phyloP scores from a whole-genome alignment of 164 flowering plant genomes.

The Nymphaea colorata region DNA sequence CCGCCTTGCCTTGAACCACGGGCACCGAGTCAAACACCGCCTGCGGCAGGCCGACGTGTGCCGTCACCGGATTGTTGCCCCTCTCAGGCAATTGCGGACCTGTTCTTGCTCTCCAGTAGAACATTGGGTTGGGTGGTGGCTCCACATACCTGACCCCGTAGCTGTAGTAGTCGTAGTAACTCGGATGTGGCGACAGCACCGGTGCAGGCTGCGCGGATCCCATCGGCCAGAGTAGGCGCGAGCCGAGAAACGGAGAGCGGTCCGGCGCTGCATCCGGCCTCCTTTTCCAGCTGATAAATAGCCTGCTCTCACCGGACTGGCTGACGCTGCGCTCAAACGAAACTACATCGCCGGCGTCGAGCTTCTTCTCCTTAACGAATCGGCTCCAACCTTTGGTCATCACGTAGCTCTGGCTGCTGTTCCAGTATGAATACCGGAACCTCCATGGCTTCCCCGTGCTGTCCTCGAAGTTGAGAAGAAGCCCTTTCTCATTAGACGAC shows the following conservation, averaged over 20 bases:
- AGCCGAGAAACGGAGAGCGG: conserved; percentile 6
- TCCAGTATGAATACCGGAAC: conserved; percentile 93
- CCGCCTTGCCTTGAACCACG: conserved; percentile 52
- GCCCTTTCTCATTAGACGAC: conserved; percentile 59
- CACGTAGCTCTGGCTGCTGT: conserved; percentile 98
- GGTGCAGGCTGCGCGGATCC: conserved; percentile 11
- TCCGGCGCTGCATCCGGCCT: conserved; percentile 31
- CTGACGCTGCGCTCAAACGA: conserved; percentile 71
- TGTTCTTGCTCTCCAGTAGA: conserved; percentile 11
- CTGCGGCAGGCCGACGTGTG: background rate
- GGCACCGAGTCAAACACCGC: conserved; percentile 64
- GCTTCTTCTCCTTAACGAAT: conserved; percentile 90
- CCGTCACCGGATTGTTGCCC: background rate
- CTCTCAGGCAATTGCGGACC: conserved; percentile 11
- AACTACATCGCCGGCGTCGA: conserved; percentile 86
- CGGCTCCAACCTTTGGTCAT: conserved; percentile 99
- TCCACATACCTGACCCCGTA: conserved; percentile 16
- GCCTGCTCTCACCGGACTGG: conserved; percentile 32
- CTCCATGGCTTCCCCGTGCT: conserved; percentile 75
- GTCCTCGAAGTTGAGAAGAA: conserved; percentile 76
- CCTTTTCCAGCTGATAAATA: conserved; percentile 81
- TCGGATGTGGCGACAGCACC: conserved; percentile 26
- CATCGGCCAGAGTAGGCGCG: conserved; percentile 5
- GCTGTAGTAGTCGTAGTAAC: conserved; percentile 11
- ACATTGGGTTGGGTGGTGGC: conserved; percentile 13